Conservation (phyloP, 192 early-diverging fungal genomes). For the Backusella sp. region DNA sequence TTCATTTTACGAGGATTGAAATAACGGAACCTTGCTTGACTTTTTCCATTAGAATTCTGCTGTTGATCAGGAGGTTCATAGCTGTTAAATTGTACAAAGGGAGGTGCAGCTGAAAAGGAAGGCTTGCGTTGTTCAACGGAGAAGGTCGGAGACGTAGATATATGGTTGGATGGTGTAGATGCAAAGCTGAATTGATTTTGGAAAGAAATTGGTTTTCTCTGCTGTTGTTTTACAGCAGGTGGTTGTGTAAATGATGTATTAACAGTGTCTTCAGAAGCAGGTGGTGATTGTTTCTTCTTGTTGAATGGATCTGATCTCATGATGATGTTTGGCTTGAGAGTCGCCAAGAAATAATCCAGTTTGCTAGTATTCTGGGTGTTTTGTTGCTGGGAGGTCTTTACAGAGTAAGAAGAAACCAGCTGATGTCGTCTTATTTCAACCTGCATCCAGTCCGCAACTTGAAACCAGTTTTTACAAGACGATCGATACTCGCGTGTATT, state of each 20-base stretch:
- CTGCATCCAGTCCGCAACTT: conserved; percentile 35
- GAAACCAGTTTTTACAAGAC: conserved; percentile 21
- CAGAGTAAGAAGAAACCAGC: conserved; percentile 3
- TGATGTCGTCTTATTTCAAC: conserved; percentile 28
- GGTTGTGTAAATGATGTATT: background rate
- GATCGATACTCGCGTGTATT: conserved; percentile 29
- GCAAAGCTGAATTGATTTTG: conserved; percentile 29
- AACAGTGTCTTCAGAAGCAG: background rate
- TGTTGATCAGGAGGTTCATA: conserved; percentile 14
- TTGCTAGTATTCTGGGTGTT: background rate
- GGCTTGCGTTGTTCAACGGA: conserved; percentile 7
- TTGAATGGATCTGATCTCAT: background rate
- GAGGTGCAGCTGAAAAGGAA: conserved; percentile 16
- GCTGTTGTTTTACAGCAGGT: conserved; percentile 9
- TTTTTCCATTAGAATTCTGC: conserved; percentile 4
- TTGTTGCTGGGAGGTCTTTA: background rate
- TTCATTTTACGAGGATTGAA: conserved; percentile 41
- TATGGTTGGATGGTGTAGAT: background rate
- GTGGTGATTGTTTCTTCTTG: background rate
- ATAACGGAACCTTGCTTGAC: conserved; percentile 35
- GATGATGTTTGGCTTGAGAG: conserved; percentile 12
- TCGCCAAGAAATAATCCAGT: conserved; percentile 8
- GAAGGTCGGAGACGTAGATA: conserved; percentile 1
- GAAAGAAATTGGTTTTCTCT: conserved; percentile 15
- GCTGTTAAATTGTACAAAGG: conserved; percentile 16